Base-by-base conservation (phyloP, 345 rosid species). In the Gossypium raimondii region DNA sequence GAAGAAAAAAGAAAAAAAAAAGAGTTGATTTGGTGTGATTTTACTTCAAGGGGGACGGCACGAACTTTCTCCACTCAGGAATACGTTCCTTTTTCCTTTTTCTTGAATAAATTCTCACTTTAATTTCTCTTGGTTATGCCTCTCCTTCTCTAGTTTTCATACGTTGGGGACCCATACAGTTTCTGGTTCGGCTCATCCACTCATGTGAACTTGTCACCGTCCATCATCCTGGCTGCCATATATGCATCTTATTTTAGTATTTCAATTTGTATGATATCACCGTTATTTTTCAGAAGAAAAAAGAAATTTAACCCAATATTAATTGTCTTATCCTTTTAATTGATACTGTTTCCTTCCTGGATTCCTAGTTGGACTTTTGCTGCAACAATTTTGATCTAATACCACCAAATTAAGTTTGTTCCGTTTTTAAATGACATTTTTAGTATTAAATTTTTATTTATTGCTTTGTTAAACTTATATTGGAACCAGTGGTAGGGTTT, bases 121-220 rank as follows among this genome's bases (percentile, higher is more conserved):
- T 25, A 67, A 1, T 13, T 67, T 67, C 20, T 20, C 43, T 57
- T 41, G 57, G 9, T 24, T 59, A 25, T 25, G 9, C 41, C 41
- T 34, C 7, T 34, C 41, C 41, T 34, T 34, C 41, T 34, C 7
- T 24, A 45, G 78, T 61, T 72, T 72, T 69, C 70, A 73, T 75
- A 66, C 51, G 80, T 74, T 72, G 89, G 90, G 90, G 78, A 88
- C 90, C 87, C 77, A 75, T 64, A 86, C 83, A 79, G 76, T 72
- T 82, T 79, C 82, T 84, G 88, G 87, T 73, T 86, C 82, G 84
- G 84, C 77, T 60, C 41, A 12, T 27, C 64, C 41, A 85, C 63
- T 84, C 91, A 86, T 86, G 91, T 86, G 86, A 83, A 78, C 85
- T 78, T 78, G 91, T 86, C 87, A 73, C 70, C 76, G 77, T 85